Percentiles rank a stretch among this genome's conserved stretches.
Evolutionary conservation across 495 filamentous ascomycete species (phyloP).

Genomic region (Penicillium bialowiezense): DNA sequence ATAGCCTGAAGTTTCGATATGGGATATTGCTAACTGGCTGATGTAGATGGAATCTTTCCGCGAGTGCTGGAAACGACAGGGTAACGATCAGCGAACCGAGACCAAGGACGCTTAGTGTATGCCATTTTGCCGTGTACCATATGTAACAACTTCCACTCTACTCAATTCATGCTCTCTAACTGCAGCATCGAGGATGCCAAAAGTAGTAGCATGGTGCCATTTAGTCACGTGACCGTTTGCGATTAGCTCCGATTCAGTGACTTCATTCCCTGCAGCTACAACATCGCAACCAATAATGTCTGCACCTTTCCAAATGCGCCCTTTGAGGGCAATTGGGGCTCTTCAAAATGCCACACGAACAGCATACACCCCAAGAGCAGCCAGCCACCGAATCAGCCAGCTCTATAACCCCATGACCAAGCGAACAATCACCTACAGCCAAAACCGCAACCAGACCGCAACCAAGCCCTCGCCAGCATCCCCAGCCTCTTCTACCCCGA

Average conservation of each 20-base stretch:
- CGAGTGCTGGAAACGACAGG: slow-evolving; percentile 88
- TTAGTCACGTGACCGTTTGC: slow-evolving; percentile 11
- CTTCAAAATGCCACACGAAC: slow-evolving; percentile 8
- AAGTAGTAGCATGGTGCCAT: too few species aligned
- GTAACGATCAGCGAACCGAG: slow-evolving; percentile 80
- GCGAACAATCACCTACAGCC: slow-evolving; percentile 17
- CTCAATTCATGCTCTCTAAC: too few species aligned
- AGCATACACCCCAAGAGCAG: slow-evolving; percentile 5
- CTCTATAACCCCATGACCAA: slow-evolving; percentile 20
- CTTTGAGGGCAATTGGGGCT: slow-evolving; percentile 16
- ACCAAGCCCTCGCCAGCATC: slow-evolving; percentile 16
- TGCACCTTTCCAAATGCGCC: slow-evolving; percentile 10
- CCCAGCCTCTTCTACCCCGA: slow-evolving; percentile 15
- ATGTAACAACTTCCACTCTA: not conserved
- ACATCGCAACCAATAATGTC: slow-evolving; percentile 21
- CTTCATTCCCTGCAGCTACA: slow-evolving; percentile 4
- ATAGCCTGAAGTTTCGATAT: too few species aligned
- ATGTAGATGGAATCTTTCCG: slow-evolving; percentile 86
- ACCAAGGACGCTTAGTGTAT: slow-evolving; percentile 56
- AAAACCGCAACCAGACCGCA: slow-evolving; percentile 14
- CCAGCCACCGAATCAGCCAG: not conserved
- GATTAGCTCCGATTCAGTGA: not conserved
- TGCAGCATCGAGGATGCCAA: too few species aligned
- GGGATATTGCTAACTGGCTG: slow-evolving; percentile 14
- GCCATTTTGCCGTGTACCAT: not conserved